Evolutionary conservation across 495 filamentous ascomycete species (phyloP).

Genomic region (Oleoguttula mirabilis): DNA sequence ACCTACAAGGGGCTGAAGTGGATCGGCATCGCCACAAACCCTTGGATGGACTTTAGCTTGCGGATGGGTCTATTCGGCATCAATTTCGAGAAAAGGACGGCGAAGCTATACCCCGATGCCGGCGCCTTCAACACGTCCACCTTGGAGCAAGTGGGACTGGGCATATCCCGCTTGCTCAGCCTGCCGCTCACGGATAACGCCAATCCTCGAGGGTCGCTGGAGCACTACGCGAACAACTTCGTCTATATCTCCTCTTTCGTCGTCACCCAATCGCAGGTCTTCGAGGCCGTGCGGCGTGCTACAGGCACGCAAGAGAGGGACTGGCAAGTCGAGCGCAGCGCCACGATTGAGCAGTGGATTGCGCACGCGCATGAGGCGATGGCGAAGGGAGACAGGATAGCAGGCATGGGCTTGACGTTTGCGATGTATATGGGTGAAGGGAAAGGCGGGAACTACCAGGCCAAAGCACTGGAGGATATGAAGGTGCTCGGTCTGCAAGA

Average conservation of each 20-base stretch:
- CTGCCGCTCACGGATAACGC: constrained; percentile 1
- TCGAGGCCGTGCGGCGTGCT: constrained; percentile 39
- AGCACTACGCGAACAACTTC: constrained; percentile 30
- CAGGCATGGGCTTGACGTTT: constrained; percentile 43
- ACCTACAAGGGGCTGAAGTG: constrained; percentile 7
- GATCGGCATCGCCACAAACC: constrained; percentile 7
- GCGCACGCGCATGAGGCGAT: constrained; percentile 31
- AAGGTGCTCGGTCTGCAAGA: constrained; percentile 39
- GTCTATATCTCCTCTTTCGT: constrained; percentile 35
- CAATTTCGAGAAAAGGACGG: neutral
- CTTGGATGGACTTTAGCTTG: neutral
- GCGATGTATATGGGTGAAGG: constrained; percentile 38
- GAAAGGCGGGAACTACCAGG: constrained; percentile 34
- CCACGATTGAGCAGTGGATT: constrained; percentile 34
- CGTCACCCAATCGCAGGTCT: constrained; percentile 37
- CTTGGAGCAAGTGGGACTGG: constrained; percentile 2
- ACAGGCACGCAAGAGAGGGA: constrained; percentile 30
- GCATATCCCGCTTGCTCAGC: constrained; percentile 10
- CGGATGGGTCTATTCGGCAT: constrained; percentile 4
- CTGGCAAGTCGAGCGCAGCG: constrained; percentile 41
- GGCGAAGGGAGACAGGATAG: constrained; percentile 33
- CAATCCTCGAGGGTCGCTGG: constrained; percentile 11
- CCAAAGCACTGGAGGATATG: constrained; percentile 34
- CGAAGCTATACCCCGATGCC: constrained; percentile 3
- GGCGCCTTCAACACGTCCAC: constrained; percentile 1